A percentile compares a stretch with the other conserved stretches of the same genome.
phyloP scores from a whole-genome alignment of 208 protist genomes.

The Borovskyia barvae region DNA sequence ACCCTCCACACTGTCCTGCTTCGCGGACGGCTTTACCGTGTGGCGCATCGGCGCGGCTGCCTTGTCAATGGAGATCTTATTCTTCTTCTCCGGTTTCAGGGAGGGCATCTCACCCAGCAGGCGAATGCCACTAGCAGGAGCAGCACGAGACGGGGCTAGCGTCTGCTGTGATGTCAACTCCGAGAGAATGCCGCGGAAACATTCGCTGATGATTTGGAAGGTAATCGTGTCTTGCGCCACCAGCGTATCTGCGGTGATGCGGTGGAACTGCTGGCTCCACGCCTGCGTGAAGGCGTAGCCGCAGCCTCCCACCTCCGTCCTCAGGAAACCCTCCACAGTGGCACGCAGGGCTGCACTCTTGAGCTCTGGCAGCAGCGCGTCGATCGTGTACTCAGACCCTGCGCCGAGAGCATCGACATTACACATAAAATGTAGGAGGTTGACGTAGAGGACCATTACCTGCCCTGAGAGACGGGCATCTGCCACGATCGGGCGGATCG shows the following conservation, averaged over 20 bases:
- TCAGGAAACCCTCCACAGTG: constrained; percentile 65
- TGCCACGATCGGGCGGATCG: constrained; percentile 53
- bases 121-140: constrained; percentile 5
- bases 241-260: constrained; percentile 62
- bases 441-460: constrained; percentile 82
- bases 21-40: constrained; percentile 32
- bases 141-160: constrained; percentile 15
- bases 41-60: constrained; percentile 59
- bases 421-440: constrained; percentile 87
- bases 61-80: constrained; percentile 77
- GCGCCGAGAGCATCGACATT: constrained; percentile 84
- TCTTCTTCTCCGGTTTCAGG: constrained; percentile 39
- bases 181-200: constrained; percentile 49
- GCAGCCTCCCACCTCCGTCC: constrained; percentile 61
- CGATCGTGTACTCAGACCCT: constrained; percentile 30
- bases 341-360: constrained; percentile 38
- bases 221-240: constrained; percentile 63
- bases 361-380: constrained; percentile 67
- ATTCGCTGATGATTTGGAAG: constrained; percentile 59
- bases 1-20: constrained; percentile 51
- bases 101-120: constrained; percentile 71
- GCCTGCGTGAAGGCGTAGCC: constrained; percentile 68
- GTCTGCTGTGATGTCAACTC: constrained; percentile 33
- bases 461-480: constrained; percentile 47
- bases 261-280: constrained; percentile 80